A percentile compares a stretch with the other conserved stretches of the same genome.
These are phyloP conservation scores for Candida broadrunensis DNA, from an alignment of 805 yeast genomes.

Conservation along the genomic window DNA sequence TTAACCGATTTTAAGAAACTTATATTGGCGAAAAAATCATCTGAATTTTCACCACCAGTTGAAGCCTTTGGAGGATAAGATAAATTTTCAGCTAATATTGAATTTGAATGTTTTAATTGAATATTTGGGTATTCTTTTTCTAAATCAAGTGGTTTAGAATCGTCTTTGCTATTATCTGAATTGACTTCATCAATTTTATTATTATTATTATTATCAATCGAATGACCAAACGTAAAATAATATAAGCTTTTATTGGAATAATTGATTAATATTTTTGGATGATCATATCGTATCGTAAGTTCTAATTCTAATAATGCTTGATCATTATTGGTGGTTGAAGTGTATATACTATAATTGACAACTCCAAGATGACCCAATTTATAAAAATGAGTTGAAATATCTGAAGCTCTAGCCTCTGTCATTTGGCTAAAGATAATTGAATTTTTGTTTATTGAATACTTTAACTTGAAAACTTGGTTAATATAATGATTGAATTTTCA, in stretches of 20 bases:
- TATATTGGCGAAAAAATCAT: conserved; percentile 30
- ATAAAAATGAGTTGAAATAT: conserved; percentile 35
- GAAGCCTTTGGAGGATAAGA: conserved; percentile 26
- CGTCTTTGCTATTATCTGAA: neutral
- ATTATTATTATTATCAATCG: neutral
- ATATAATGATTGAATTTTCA: too few relatives aligned
- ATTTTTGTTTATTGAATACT: too few relatives aligned
- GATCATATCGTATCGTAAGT: conserved; percentile 28
- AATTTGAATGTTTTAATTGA: conserved; percentile 17
- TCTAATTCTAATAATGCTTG: conserved; percentile 40
- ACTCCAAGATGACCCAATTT: conserved; percentile 35
- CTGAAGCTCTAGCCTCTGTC: conserved; percentile 19
- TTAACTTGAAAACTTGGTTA: too few relatives aligned
- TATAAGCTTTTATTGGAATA: conserved; percentile 40
- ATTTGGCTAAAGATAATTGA: too few relatives aligned
- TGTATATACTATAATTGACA: conserved; percentile 28
- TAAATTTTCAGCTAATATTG: conserved; percentile 21
- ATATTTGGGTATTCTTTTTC: conserved; percentile 22
- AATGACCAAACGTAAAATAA: conserved; percentile 30
- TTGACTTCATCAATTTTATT: neutral
- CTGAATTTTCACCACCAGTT: conserved; percentile 8
- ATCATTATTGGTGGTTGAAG: conserved; percentile 26
- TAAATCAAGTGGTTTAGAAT: conserved; percentile 9
- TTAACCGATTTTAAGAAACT: conserved; percentile 40
- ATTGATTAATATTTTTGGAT: conserved; percentile 37